Percentiles rank a stretch among this genome's conserved stretches.
Evolutionary conservation across 176 grass and related monocot species (phyloP).

Genomic region (Avena insularis): DNA sequence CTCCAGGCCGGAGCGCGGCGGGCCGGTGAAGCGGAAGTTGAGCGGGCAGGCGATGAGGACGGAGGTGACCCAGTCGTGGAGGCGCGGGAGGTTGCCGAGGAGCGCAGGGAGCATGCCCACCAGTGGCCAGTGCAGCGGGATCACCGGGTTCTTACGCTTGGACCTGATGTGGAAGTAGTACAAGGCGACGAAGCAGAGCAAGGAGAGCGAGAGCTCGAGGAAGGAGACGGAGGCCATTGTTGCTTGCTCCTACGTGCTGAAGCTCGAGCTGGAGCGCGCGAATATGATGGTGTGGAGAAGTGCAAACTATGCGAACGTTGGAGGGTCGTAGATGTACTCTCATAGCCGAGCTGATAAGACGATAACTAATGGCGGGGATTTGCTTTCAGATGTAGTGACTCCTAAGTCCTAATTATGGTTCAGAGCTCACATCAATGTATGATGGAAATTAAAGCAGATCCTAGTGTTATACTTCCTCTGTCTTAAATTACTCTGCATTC

Average conservation of each 20-base stretch:
- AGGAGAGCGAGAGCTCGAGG: slow-evolving; percentile 31
- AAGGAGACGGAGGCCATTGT: slow-evolving; percentile 35
- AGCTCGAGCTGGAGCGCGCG: not conserved
- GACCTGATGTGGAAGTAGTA: slow-evolving; percentile 46
- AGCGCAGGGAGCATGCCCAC: slow-evolving; percentile 74
- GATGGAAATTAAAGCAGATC: too few relatives aligned
- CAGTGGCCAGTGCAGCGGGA: slow-evolving; percentile 70
- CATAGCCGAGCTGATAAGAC: not conserved
- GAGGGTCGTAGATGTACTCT: not conserved
- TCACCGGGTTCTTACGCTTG: slow-evolving; percentile 39
- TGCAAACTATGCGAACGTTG: not conserved
- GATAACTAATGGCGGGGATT: not conserved
- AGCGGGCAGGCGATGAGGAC: slow-evolving; percentile 16
- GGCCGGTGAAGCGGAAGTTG: slow-evolving; percentile 65
- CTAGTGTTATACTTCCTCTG: too few relatives aligned
- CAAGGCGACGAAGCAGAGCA: slow-evolving; percentile 46
- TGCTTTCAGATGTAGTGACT: not conserved
- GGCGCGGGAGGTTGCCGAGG: slow-evolving; percentile 44
- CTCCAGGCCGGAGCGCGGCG: slow-evolving; percentile 59
- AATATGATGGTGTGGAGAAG: not conserved
- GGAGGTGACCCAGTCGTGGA: slow-evolving; percentile 68
- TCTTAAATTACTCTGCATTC: too few relatives aligned
- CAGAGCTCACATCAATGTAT: too few relatives aligned
- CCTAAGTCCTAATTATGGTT: not conserved
- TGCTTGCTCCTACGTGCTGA: not conserved